A percentile compares a stretch with the other conserved stretches of the same genome.
phyloP scores from a whole-genome alignment of 768 basidiomycete species.

The Tubosaeta brunneosetosa region DNA sequence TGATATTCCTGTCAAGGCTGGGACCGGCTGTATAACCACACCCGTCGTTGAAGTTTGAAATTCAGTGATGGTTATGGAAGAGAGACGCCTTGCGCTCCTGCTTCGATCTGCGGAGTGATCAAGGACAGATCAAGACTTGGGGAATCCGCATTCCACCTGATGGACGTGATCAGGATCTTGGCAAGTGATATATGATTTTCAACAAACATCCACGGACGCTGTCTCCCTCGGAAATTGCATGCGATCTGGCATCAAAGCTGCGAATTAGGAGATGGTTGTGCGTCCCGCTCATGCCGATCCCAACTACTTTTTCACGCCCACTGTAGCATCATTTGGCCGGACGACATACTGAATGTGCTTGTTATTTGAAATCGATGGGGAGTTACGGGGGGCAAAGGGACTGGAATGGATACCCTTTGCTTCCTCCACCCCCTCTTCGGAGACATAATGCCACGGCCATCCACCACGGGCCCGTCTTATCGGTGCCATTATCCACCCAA shows the following conservation, averaged over 20 bases:
- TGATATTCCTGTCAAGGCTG: neutral
- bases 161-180: conserved; percentile 7
- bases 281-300: neutral
- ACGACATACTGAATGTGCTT: neutral
- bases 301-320: neutral
- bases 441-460: conserved; percentile 8
- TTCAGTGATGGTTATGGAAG: conserved; percentile 28
- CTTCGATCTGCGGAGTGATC: conserved; percentile 27
- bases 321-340: neutral
- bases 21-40: neutral
- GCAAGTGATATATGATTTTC: conserved; percentile 5
- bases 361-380: neutral
- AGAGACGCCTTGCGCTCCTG: conserved; percentile 8
- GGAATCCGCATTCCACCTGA: neutral
- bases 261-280: conserved; percentile 1
- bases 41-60: conserved; percentile 12
- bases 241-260: conserved; percentile 7
- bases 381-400: neutral
- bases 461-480: conserved; percentile 5
- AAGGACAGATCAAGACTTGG: conserved; percentile 15
- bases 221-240: conserved; percentile 25
- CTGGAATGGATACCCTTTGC: neutral
- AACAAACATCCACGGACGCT: neutral
- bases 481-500: conserved; percentile 2
- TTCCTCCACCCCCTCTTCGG: conserved; percentile 4